A percentile compares a stretch with the other conserved stretches of the same genome.
Conservation (phyloP, 1,139 yeast genomes). For the Magnusiomyces magnusii region DNA sequence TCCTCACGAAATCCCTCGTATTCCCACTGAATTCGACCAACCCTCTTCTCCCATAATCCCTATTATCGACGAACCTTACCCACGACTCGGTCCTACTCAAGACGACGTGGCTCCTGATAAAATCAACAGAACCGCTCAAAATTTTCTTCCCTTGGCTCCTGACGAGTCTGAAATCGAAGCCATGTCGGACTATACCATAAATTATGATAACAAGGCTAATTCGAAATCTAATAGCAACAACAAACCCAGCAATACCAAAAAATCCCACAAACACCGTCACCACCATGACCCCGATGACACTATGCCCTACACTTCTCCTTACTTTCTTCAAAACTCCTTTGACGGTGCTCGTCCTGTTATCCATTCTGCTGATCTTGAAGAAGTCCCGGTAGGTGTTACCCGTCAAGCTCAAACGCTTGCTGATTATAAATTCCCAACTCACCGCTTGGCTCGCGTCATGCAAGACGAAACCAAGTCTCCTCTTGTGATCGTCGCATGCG, state of each 20-base stretch:
- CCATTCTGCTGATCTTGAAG: constrained; percentile 86
- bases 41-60: not conserved
- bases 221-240: not conserved
- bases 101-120: constrained; percentile 15
- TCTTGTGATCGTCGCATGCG: constrained; percentile 92
- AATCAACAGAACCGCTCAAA: constrained; percentile 13
- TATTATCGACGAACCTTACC: constrained; percentile 7
- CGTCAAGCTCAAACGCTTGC: constrained; percentile 70
- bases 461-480: constrained; percentile 77
- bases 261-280: not conserved
- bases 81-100: constrained; percentile 15
- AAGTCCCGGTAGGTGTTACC: constrained; percentile 88
- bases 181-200: not conserved
- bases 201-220: not conserved
- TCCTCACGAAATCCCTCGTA: constrained; percentile 15
- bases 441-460: constrained; percentile 65
- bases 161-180: not conserved
- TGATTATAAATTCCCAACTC: constrained; percentile 75
- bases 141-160: constrained; percentile 14
- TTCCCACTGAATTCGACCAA: constrained; percentile 14
- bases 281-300: not conserved
- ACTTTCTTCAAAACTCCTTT: constrained; percentile 4
- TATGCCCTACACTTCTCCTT: constrained; percentile 2
- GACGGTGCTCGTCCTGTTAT: constrained; percentile 31
- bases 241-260: not conserved